Base-by-base conservation (phyloP, 345 rosid genomes). In the Physaria fendleri region DNA sequence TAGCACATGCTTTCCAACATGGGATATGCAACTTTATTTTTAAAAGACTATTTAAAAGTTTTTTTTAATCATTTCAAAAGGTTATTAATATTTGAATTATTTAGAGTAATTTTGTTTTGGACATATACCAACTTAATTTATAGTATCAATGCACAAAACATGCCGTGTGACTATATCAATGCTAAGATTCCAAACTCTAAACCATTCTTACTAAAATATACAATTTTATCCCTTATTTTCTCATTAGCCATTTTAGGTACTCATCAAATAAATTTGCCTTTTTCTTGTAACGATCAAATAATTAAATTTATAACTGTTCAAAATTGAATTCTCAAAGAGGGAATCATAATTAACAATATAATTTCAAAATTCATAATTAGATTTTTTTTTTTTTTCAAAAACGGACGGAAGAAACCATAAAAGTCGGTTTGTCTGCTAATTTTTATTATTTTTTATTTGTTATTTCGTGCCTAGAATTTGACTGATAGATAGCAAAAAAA, bases 1-100 rank as follows among this genome's bases (percentile, higher is more conserved):
- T 47, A 10, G 58, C 64, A 70, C 64, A 62, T 70, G 74, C 64
- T 62, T 69, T 69, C 68, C 68, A 62, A 69, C 69, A 62, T 47
- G 74, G 69, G 39, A 55, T 18, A 30, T 39, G 51, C 16, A 54
- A 24, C 74, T 70, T 62, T 62, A 70, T 62, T 55, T 56, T 23
- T 38, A 69, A 62, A 62, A 47, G 12, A 12, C 5, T 62, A 21
- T 45, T 46, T 2, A 14, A 17, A 24, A 7, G 13, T 46, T 23
- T 32, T 23, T 32, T 32, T 68, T 2, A 52, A 69, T 60, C 56
- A 69, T 61, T 44, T 50, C 33, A 28, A 61, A 53, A 69, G 51
- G 21, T 62, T 44, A 62, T 55, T 69, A 46, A 5, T 32, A 55
- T 62, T 24, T 63, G 39, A 34, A 53, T 12, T 55, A 16, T 55